A percentile compares a stretch with the other conserved stretches of the same genome.
These are phyloP conservation scores for Pseudocercospora eumusae DNA, from an alignment of 2,329 filamentous ascomycete genomes.

Conservation along the genomic window DNA sequence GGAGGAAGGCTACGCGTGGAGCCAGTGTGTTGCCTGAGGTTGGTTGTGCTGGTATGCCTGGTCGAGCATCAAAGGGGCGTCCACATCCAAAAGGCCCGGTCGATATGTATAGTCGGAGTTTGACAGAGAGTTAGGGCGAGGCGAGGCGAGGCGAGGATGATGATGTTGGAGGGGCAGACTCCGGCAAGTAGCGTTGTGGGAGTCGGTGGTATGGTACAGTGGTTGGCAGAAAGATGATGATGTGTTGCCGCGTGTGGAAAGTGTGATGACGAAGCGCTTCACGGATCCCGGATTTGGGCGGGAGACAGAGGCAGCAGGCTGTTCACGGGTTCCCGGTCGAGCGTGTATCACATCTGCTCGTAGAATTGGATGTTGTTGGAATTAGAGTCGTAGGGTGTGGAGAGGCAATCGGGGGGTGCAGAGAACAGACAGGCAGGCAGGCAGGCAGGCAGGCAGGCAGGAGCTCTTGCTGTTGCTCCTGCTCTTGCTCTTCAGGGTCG, in stretches of 20 bases:
- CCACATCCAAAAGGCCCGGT: slow-evolving; percentile 17
- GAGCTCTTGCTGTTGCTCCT: no score
- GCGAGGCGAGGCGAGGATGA: slow-evolving; percentile 12
- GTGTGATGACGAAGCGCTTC: slow-evolving; percentile 9
- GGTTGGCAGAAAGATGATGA: slow-evolving; percentile 1
- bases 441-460: no score
- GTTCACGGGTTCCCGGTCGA: slow-evolving; percentile 9
- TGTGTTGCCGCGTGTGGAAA: slow-evolving; percentile 9
- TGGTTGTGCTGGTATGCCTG: slow-evolving; percentile 20
- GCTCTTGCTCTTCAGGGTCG: slow-evolving; percentile 6
- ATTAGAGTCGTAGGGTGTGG: slow-evolving; percentile 1
- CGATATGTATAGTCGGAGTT: slow-evolving; percentile 7
- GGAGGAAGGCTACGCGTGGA: slow-evolving; percentile 13
- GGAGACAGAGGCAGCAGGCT: background rate
- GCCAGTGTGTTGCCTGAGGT: slow-evolving; percentile 27
- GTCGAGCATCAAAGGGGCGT: slow-evolving; percentile 23
- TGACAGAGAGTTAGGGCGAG: background rate
- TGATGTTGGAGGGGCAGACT: slow-evolving; percentile 17
- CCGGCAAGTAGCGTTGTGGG: background rate
- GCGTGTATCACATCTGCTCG: slow-evolving; percentile 8
- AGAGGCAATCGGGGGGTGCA: background rate
- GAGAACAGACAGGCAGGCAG: background rate
- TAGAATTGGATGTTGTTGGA: slow-evolving; percentile 8
- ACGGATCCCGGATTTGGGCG: slow-evolving; percentile 6
- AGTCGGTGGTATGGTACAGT: background rate